These are phyloP conservation scores for Lepiota venenata DNA, from an alignment of 768 basidiomycete genomes.

Conservation along the genomic window DNA sequence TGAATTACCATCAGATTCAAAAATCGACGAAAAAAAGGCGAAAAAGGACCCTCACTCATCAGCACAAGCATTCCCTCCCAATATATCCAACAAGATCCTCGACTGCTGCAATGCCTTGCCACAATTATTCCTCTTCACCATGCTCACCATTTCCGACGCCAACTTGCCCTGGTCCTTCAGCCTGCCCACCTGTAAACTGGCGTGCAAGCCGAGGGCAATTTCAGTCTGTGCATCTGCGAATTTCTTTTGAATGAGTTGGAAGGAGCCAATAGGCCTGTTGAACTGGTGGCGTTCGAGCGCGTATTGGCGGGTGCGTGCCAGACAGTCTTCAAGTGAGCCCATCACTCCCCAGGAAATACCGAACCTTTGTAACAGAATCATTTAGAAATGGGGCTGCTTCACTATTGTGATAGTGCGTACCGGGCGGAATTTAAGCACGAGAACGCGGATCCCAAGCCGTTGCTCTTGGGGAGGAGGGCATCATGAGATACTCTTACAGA, in stretches of 20 bases:
- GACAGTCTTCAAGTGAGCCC: conserved; percentile 92
- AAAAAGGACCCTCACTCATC: conserved; percentile 70
- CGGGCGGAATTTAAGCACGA: conserved; percentile 90
- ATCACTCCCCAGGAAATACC: conserved; percentile 96
- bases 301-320: conserved; percentile 73
- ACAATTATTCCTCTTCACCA: conserved; percentile 95
- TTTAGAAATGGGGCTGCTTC: conserved; percentile 6
- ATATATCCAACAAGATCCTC: conserved; percentile 78
- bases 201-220: conserved; percentile 71
- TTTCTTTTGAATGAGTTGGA: conserved; percentile 99
- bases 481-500: conserved; percentile 74
- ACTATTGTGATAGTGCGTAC: conserved; percentile 24
- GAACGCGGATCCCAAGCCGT: conserved; percentile 83
- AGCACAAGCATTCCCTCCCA: conserved; percentile 91
- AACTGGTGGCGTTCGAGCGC: conserved; percentile 92
- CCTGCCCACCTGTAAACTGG: conserved; percentile 78
- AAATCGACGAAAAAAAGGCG: background rate
- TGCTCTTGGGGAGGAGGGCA: conserved; percentile 71
- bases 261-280: conserved; percentile 82
- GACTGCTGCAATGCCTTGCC: conserved; percentile 88
- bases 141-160: conserved; percentile 91
- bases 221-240: conserved; percentile 92
- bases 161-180: conserved; percentile 75
- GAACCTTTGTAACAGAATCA: conserved; percentile 37
- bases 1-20: background rate